Percentiles rank a stretch among this genome's conserved stretches.
phyloP scores from a whole-genome alignment of 352 stramenopile species.

The Halophytophthora polymorphica region DNA sequence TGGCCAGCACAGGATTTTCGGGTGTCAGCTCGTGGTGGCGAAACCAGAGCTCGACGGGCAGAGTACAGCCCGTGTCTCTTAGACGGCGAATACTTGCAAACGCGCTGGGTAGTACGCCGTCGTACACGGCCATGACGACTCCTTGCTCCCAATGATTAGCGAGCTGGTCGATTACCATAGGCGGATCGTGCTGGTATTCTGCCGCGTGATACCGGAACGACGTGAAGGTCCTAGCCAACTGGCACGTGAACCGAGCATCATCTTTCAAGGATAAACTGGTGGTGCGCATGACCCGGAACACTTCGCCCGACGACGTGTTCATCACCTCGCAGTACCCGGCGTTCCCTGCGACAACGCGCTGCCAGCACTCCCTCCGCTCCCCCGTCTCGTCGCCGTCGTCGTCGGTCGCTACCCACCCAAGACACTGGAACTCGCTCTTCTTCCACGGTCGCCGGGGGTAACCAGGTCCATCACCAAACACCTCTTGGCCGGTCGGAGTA shows the following conservation, averaged over 20 bases:
- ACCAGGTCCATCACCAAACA: constrained; percentile 5
- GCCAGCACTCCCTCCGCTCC: constrained; percentile 50
- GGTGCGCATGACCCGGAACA: constrained; percentile 66
- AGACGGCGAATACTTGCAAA: constrained; percentile 47
- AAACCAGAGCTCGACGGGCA: constrained; percentile 61
- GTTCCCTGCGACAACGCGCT: constrained; percentile 51
- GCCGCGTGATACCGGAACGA: constrained; percentile 43
- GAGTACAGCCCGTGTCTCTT: constrained; percentile 29
- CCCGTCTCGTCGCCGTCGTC: constrained; percentile 47
- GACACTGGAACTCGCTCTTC: constrained; percentile 51
- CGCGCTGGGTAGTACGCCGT: constrained; percentile 36
- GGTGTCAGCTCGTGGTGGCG: constrained; percentile 38
- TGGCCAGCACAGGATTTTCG: constrained; percentile 33
- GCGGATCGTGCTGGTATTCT: constrained; percentile 57
- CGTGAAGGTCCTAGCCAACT: constrained; percentile 54
- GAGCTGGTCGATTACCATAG: constrained; percentile 19
- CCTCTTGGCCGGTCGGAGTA: background rate
- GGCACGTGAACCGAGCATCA: constrained; percentile 65
- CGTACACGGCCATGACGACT: constrained; percentile 53
- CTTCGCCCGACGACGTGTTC: constrained; percentile 45
- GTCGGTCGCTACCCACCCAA: constrained; percentile 62
- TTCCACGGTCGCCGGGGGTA: constrained; percentile 24
- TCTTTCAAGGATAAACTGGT: constrained; percentile 62
- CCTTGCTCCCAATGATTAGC: constrained; percentile 6
- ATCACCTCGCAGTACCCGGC: constrained; percentile 62